Evolutionary conservation across 2,329 filamentous ascomycete genomes (phyloP), one percentile per base, ranked within the genome.

Genomic region (Hypoxylon sp.): DNA sequence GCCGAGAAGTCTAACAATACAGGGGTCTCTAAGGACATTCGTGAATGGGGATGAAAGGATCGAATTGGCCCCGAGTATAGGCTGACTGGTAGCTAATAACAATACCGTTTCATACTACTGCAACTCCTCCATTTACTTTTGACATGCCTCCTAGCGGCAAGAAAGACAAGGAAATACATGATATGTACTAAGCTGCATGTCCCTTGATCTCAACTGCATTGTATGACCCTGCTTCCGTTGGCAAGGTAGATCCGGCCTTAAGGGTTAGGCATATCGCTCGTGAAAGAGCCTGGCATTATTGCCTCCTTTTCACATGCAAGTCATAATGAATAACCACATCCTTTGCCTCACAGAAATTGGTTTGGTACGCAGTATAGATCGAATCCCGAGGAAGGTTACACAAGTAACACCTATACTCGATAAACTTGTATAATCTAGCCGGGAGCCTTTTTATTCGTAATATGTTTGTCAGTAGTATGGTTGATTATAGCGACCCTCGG

Each of bases 121-220:
- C 7, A 53, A 16, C 42, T 45, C n/a, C n/a, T 44, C 14, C 18
- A 44, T 48, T 38, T 24, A 5, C 16, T 20, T 22, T 16, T 20
- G 36, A 26, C 18, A 26, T 8, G 16, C 22, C 24, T n/a, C 26
- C 28, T 14, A n/a, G 20, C 33, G 30, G 14, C 33, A 24, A 44
- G 30, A 30, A 18, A 30, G 3, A 42, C 38, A 54, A 11, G n/a
- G 11, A 32, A 54, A 30, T 6, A 45, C 30, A 32, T 36, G 33
- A 64, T 59, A 42, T 42, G 44, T 44, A 58, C 44, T 49, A 24
- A 48, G 7, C 36, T 24, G 9, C n/a, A 8, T 3, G 22, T 48
- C n/a, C 28, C 11, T 18, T 42, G 9, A 20, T 14, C 18, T 8
- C 14, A 20, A 26, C 4, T 30, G 16, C 32, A 44, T 49, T 52